Percentiles rank a stretch among this genome's conserved stretches.
Conservation (phyloP, 2,329 filamentous ascomycete species). For the Apiospora marii region DNA sequence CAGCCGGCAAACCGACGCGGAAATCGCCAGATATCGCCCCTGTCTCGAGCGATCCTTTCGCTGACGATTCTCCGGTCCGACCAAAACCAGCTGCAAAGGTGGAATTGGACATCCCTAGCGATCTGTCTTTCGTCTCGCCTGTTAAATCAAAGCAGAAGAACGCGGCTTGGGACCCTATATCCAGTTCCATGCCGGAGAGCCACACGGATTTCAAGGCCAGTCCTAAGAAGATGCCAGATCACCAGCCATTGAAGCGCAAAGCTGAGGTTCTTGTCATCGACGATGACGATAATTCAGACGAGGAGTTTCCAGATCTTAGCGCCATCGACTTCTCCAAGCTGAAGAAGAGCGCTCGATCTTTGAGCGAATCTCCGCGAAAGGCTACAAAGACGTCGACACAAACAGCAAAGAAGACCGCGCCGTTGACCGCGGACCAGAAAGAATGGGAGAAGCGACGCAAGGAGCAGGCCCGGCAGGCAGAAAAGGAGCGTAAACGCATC, state of each 20-base stretch:
- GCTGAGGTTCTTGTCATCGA: constrained; percentile 46
- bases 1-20: neutral
- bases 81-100: constrained; percentile 21
- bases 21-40: neutral
- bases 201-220: constrained; percentile 29
- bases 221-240: constrained; percentile 29
- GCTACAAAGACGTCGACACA: constrained; percentile 27
- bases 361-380: constrained; percentile 31
- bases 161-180: constrained; percentile 58
- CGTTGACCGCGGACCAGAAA: constrained; percentile 43
- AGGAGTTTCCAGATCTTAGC: constrained; percentile 58
- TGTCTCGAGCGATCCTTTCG: constrained; percentile 16
- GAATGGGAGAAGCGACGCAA: constrained; percentile 53
- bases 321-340: constrained; percentile 48
- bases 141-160: constrained; percentile 35
- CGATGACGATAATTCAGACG: constrained; percentile 41
- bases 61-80: constrained; percentile 27
- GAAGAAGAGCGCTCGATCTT: constrained; percentile 29
- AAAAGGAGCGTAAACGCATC: constrained; percentile 62
- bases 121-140: constrained; percentile 32
- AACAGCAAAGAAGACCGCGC: constrained; percentile 35
- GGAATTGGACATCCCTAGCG: constrained; percentile 41
- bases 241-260: constrained; percentile 31
- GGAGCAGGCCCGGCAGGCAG: constrained; percentile 57
- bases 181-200: constrained; percentile 58